Evolutionary conservation across 148 eudicot genomes (phyloP), one percentile per base, ranked within the genome.

Genomic region (Oxyria digyna): DNA sequence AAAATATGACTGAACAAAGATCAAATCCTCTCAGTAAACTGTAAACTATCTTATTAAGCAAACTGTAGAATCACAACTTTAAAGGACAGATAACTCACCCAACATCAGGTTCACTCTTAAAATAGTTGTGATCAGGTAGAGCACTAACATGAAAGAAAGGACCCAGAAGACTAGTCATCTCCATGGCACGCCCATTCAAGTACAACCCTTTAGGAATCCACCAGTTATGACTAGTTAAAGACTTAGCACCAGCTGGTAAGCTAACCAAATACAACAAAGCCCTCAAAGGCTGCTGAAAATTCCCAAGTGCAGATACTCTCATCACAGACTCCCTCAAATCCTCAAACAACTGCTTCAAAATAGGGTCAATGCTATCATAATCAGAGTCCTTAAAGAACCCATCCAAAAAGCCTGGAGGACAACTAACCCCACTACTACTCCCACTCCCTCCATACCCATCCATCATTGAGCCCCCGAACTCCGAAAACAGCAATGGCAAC

Each of bases 131-230:
- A 84, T 94, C 99, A 32, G 97, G 96, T 76, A 94, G 75, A 14
- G 99, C 97, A 74, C 96, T 90, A 18, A 94, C 87, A 82, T 85
- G 91, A 71, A 94, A 90, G 68, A 94, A 94, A 12, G 96, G 92
- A 8, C 98, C 98, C 85, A 94, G 78, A 57, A 94, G 90, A 74
- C 92, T 94, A 4, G 97, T 85, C 86, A 88, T 87, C 80, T 94
- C 98, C 74, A 94, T 83, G 7, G 80, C 91, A 14, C 98, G 89
- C 13, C 98, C 98, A 55, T 85, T 94, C 80, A 86, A 69, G 75
- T 82, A 94, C 12, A 74, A 77, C 37, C 96, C 85, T 33, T 86
- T 83, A 0, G 98, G 97, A 62, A 90, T 83, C 98, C 98, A 94
- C 98, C 98, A 90, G 1, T 74, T 85, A 69, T 94, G 96, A 78